Base-by-base conservation (phyloP, 495 filamentous ascomycete genomes). In the Talaromyces liani region DNA sequence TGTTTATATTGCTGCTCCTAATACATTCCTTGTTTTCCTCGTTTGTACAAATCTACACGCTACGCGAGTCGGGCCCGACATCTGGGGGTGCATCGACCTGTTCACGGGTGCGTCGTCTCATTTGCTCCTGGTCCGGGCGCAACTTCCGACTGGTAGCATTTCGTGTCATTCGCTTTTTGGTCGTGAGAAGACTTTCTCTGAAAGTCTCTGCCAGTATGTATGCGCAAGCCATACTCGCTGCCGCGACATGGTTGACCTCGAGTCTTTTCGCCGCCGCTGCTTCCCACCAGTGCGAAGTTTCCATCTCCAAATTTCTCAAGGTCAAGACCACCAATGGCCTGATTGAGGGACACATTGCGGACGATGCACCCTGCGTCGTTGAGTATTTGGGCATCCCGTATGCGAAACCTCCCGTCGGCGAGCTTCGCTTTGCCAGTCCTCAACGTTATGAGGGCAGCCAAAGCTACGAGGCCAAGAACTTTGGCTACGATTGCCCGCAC, bases 361-460 rank as follows among this genome's bases (percentile, higher is more conserved):
- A 66, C 18, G 71, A 74, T 39, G 67, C 65, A 2, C 66, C 71
- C 16, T 67, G 69, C 22, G 80, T 83, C 12, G 65, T 70, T 8
- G 80, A 84, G 67, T 84, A 76, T 65, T 69, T 84, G 22, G 82
- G 81, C 9, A 77, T 84, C 61, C 78, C 73, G 0, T 83, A 75
- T 65, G 81, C 78, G 3, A 58, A 74, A 57, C 72, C 82, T 6
- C 79, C 82, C 5, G 71, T 77, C 6, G 79, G 75, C 31, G 65
- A 72, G 31, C 70, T 82, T 31, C 72, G 81, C 22, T 83, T 82
- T 56, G 76, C 73, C 4, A 63, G 78, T 5, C 80, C 80, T 5
- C 67, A 67, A 49, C 57, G 29, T 20, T 34, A 65, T 5, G 33
- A 69, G 24, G 62, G 58, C 1, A 51, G 2, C 4, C 4, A 58